Evolutionary conservation across 2,329 filamentous ascomycete species (phyloP).

Genomic region (Aschersonia sp.): DNA sequence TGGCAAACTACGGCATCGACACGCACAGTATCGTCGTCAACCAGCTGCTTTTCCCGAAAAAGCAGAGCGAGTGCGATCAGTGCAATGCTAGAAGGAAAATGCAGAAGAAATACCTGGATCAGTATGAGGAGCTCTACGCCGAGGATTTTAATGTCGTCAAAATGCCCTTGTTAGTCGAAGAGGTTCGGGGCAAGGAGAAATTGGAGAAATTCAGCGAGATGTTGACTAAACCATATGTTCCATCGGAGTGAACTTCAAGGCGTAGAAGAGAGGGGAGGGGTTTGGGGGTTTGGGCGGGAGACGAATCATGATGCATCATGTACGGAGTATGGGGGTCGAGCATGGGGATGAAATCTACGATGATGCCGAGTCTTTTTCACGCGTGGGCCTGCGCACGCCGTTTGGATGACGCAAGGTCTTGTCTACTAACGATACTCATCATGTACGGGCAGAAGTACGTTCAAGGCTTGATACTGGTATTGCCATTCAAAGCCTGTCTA

Average conservation of each 20-base stretch:
- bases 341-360: background rate
- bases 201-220: slow-evolving; percentile 83
- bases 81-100: slow-evolving; percentile 91
- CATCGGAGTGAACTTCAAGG: slow-evolving; percentile 30
- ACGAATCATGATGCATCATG: background rate
- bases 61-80: slow-evolving; percentile 78
- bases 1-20: slow-evolving; percentile 85
- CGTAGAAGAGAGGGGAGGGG: background rate
- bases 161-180: slow-evolving; percentile 92
- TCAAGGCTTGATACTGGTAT: too few relatives aligned
- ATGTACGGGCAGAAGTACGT: too few relatives aligned
- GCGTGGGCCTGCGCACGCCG: too few relatives aligned
- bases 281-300: background rate
- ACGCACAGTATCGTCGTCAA: slow-evolving; percentile 97
- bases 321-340: background rate
- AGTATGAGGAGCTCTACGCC: slow-evolving; percentile 96
- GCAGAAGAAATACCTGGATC: slow-evolving; percentile 98
- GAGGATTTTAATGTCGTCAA: slow-evolving; percentile 94
- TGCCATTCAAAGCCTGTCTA: too few relatives aligned
- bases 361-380: too few relatives aligned
- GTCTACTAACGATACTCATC: too few relatives aligned
- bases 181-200: slow-evolving; percentile 89
- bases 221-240: slow-evolving; percentile 62
- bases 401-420: too few relatives aligned
- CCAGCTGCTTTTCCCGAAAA: slow-evolving; percentile 85